Evolutionary conservation across 768 basidiomycete genomes (phyloP).

Genomic region (Serendipita vermifera): DNA sequence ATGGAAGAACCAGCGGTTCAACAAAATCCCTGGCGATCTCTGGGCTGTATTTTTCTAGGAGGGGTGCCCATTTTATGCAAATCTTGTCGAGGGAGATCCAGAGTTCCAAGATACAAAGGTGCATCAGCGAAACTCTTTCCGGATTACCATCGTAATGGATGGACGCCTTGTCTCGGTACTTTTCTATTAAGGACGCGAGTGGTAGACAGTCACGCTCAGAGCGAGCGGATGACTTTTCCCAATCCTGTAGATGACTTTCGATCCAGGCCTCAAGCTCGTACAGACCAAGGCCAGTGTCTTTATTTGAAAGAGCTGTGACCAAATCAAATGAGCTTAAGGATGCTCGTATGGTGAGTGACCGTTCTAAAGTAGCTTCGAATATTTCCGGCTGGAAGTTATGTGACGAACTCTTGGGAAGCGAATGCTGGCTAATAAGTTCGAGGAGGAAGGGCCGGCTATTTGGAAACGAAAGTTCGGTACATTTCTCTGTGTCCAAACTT

Average conservation of each 20-base stretch:
- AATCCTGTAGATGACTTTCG: not conserved
- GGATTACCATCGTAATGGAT: slow-evolving; percentile 7
- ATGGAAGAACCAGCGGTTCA: slow-evolving; percentile 30
- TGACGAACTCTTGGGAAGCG: not conserved
- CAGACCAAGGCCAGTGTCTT: not conserved
- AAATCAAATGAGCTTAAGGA: not conserved
- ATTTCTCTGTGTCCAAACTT: not conserved
- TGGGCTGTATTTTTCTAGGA: slow-evolving; percentile 34
- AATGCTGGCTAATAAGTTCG: not conserved
- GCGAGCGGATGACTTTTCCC: not conserved
- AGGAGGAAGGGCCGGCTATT: not conserved
- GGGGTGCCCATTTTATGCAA: slow-evolving; percentile 25
- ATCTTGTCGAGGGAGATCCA: slow-evolving; percentile 37
- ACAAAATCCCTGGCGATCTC: slow-evolving; percentile 30
- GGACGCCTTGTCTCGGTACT: not conserved
- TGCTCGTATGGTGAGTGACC: not conserved
- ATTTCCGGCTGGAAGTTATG: not conserved
- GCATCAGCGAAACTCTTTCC: slow-evolving; percentile 26
- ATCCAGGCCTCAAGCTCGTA: not conserved
- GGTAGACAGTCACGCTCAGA: not conserved
- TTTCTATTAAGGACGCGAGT: not conserved
- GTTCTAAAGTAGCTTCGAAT: not conserved
- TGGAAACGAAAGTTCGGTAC: not conserved
- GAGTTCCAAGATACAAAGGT: slow-evolving; percentile 34
- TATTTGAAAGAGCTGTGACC: not conserved